These are phyloP conservation scores for Atalantia buxifolia DNA, from an alignment of 345 rosid species.

Conservation along the genomic window DNA sequence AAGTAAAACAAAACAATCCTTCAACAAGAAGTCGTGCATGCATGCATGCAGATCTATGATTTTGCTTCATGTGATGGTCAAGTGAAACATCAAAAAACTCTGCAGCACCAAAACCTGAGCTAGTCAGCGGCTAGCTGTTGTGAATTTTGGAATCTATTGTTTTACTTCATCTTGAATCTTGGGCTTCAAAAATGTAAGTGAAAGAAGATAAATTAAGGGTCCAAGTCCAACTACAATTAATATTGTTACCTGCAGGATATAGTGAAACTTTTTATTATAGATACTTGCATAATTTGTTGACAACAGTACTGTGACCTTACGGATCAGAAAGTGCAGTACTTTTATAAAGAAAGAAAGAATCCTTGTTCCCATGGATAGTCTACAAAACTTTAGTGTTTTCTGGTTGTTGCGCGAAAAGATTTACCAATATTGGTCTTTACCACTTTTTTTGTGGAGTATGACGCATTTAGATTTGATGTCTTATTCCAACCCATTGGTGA, in stretches of 20 bases:
- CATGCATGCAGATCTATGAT: too few relatives aligned
- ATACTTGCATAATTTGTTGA: not conserved
- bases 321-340: constrained; percentile 7
- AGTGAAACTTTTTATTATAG: not conserved
- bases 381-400: too few relatives aligned
- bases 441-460: too few relatives aligned
- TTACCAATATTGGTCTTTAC: too few relatives aligned
- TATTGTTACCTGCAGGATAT: not conserved
- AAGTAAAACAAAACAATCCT: not conserved
- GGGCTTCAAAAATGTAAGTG: not conserved
- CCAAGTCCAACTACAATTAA: not conserved
- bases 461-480: too few relatives aligned
- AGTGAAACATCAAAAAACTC: not conserved
- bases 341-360: constrained; percentile 19
- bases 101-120: not conserved
- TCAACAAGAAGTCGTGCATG: not conserved
- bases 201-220: not conserved
- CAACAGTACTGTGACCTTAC: not conserved
- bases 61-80: not conserved
- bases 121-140: not conserved
- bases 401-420: too few relatives aligned
- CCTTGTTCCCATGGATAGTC: too few relatives aligned
- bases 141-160: not conserved
- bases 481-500: too few relatives aligned
- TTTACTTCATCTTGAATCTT: not conserved